Evolutionary conservation across 208 protist genomes (phyloP), one percentile per base, ranked within the genome.

Genomic region (Borovskyia barvae): DNA sequence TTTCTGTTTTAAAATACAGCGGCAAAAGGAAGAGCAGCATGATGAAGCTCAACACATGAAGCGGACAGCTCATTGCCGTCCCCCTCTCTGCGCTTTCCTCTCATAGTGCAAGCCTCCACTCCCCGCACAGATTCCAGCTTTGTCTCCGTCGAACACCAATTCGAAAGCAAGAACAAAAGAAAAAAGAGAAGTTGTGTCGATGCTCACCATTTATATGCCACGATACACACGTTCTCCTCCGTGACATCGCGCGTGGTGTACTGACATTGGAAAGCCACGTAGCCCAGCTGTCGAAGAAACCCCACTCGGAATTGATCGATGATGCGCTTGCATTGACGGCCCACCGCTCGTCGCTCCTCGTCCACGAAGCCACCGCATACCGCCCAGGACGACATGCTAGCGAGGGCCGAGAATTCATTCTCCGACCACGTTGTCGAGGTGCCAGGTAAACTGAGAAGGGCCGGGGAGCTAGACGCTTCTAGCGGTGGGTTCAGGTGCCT

Each of bases 371-470:
- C 28, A 4, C 82, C 85, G 35, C 66, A 85, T 8, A 92, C 85
- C 2, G 81, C 79, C 82, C 82, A 92, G 3, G 85, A 92, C 8
- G 85, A 80, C 85, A 92, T 89, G 25, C 71, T 78, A 1, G 69
- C 52, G 19, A 92, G 57, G 8, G 82, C 76, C 1, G 79, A 75
- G 58, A 92, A 89, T 66, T 89, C 78, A 29, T 28, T 26, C 15
- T 19, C 35, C 4, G 77, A 69, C 41, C 86, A 33, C 2, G 47
- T 60, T 24, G 71, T 61, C 8, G 57, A 22, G 9, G 73, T 81
- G 15, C 69, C 74, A 2, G 82, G 80, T 29, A 92, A 35, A 51
- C 7, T 20, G 19, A 87, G 43, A 14, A 35, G 14, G 24, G 46
- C 25, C 8, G 37, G 40, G 25, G 29, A 22, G 22, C 1, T 22